phyloP scores from a whole-genome alignment of 208 protist species.

The Kentomonas sorsogonicus region DNA sequence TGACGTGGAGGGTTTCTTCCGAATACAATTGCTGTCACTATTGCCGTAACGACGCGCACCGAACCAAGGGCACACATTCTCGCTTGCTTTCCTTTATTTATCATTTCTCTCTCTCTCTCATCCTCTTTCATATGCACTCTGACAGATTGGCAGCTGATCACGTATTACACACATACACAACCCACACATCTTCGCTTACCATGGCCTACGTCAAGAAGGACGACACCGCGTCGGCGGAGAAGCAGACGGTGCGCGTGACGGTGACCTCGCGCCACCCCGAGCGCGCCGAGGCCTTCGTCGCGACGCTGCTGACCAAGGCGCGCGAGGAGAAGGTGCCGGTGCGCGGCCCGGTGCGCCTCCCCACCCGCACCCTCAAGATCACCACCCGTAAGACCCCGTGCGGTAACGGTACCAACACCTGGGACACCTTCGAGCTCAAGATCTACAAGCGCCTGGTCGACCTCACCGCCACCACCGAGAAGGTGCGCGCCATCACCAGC shows the following conservation, averaged over 20 bases:
- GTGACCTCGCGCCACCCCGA: constrained; percentile 95
- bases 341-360: constrained; percentile 97
- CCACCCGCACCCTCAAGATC: constrained; percentile 97
- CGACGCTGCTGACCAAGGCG: constrained; percentile 91
- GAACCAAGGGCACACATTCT: too few species aligned
- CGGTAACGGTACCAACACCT: constrained; percentile 99
- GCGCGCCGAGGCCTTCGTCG: constrained; percentile 97
- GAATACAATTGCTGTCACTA: too few species aligned
- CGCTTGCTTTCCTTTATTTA: too few species aligned
- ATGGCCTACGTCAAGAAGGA: constrained; percentile 89
- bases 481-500: constrained; percentile 91
- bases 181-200: too few species aligned
- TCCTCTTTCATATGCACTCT: too few species aligned
- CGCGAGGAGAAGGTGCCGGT: constrained; percentile 94
- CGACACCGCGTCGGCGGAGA: constrained; percentile 42
- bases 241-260: constrained; percentile 96
- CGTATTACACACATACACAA: too few species aligned
- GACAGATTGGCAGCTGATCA: too few species aligned
- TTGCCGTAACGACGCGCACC: too few species aligned
- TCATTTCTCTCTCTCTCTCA: too few species aligned
- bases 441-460: constrained; percentile 99
- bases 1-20: too few species aligned
- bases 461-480: constrained; percentile 86
- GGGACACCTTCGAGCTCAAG: constrained; percentile 99
- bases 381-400: constrained; percentile 99